phyloP scores from a whole-genome alignment of 139 green algal genomes.

The Closterium sp. region DNA sequence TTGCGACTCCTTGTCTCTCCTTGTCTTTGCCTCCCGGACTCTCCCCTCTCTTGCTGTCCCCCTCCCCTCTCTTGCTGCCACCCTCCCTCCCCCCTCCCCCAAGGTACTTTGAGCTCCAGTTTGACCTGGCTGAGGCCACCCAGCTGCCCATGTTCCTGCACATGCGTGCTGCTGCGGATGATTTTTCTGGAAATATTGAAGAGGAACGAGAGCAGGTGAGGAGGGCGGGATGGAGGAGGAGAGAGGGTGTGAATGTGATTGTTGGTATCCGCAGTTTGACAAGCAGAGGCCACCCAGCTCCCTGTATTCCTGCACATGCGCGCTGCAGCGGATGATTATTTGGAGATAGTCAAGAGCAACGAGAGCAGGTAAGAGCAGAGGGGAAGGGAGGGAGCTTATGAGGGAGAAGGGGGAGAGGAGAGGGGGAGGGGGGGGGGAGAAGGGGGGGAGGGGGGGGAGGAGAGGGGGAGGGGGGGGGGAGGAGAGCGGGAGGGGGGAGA shows the following conservation, averaged over 20 bases:
- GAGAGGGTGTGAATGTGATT: no score
- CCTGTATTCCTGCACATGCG: no score
- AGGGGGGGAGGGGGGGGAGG: neutral
- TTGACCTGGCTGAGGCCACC: conserved; percentile 59
- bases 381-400: no score
- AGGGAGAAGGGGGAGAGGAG: neutral
- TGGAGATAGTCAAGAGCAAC: no score
- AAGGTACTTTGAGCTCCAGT: conserved; percentile 64
- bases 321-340: neutral
- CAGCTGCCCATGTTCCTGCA: conserved; percentile 87
- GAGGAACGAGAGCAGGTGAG: conserved; percentile 43
- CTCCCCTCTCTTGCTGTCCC: conserved; percentile 35
- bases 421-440: neutral
- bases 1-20: no score
- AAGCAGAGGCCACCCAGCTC: no score
- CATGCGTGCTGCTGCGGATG: conserved; percentile 65
- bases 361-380: no score
- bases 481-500: neutral
- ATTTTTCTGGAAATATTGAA: conserved; percentile 75
- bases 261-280: no score
- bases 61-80: neutral
- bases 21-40: neutral
- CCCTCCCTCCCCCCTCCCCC: neutral
- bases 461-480: neutral
- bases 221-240: no score